Percentiles rank a stretch among this genome's conserved stretches.
phyloP scores from a whole-genome alignment of 495 filamentous ascomycete genomes.

The Thozetella sp. region DNA sequence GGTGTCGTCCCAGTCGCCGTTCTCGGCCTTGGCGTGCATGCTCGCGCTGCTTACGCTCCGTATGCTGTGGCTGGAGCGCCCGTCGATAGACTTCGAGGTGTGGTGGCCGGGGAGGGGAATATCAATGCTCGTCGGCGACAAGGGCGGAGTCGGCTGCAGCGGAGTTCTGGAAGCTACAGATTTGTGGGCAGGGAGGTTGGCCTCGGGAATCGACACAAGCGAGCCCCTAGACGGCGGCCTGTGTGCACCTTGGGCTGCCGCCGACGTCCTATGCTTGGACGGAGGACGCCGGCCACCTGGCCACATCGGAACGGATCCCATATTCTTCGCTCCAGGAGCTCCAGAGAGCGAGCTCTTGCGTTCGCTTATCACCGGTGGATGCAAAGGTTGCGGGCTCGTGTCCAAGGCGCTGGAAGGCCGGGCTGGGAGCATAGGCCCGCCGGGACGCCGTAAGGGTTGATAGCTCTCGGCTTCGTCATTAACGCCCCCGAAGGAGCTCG shows the following conservation, averaged over 20 bases:
- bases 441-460: too few relatives aligned
- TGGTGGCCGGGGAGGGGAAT: slow-evolving; percentile 34
- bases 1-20: slow-evolving; percentile 16
- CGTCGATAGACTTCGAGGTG: slow-evolving; percentile 13
- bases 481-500: background rate
- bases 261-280: background rate
- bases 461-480: background rate
- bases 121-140: slow-evolving; percentile 48
- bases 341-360: background rate
- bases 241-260: background rate
- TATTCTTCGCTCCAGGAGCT: background rate
- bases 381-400: too few relatives aligned
- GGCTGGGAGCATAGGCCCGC: too few relatives aligned
- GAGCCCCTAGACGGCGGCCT: background rate
- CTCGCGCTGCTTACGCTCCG: slow-evolving; percentile 15
- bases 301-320: background rate
- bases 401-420: too few relatives aligned
- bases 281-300: background rate
- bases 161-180: slow-evolving; percentile 17
- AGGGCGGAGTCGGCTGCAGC: slow-evolving; percentile 44
- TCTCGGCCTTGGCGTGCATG: slow-evolving; percentile 5
- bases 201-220: slow-evolving; percentile 19
- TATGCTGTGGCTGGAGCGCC: slow-evolving; percentile 18
- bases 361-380: too few relatives aligned
- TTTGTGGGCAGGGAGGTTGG: slow-evolving; percentile 4